A percentile compares a stretch with the other conserved stretches of the same genome.
Conservation (phyloP, 148 eudicot genomes). For the Silene latifolia region DNA sequence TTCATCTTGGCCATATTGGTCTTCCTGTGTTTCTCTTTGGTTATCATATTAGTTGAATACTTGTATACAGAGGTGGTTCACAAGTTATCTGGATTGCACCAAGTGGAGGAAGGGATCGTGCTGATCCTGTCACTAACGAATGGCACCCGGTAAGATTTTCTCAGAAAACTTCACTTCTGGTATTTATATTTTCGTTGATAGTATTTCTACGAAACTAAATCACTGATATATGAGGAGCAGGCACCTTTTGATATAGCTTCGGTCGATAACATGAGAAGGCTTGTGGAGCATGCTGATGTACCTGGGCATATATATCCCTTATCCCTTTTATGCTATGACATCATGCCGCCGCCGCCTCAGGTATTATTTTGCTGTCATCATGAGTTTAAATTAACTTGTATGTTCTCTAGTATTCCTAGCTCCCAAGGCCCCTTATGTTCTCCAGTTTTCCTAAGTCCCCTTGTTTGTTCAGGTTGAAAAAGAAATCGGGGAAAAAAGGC, state of each 20-base stretch:
- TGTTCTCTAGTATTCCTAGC: neutral
- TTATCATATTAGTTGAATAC: slow-evolving; percentile 16
- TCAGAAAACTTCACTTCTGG: neutral
- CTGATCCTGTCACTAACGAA: slow-evolving; percentile 75
- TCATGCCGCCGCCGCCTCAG: slow-evolving; percentile 96
- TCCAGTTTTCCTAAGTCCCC: neutral
- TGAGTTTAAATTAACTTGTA: slow-evolving; percentile 1
- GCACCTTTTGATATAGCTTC: slow-evolving; percentile 85
- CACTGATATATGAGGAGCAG: slow-evolving; percentile 49
- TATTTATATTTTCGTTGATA: too few relatives aligned
- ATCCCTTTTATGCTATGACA: slow-evolving; percentile 73
- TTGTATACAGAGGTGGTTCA: slow-evolving; percentile 70
- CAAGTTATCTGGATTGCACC: slow-evolving; percentile 99
- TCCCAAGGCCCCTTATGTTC: neutral
- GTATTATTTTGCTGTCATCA: slow-evolving; percentile 34
- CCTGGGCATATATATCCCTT: slow-evolving; percentile 90
- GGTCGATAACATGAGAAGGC: slow-evolving; percentile 94
- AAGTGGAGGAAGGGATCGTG: slow-evolving; percentile 99
- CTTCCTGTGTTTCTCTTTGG: slow-evolving; percentile 1
- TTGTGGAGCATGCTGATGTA: slow-evolving; percentile 73
- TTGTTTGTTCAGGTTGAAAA: slow-evolving; percentile 67
- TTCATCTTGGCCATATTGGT: neutral
- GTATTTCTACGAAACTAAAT: slow-evolving; percentile 19
- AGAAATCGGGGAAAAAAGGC: slow-evolving; percentile 92
- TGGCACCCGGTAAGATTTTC: slow-evolving; percentile 69